Base-by-base conservation (phyloP, 768 basidiomycete species). In the Leccinum incarnatum region DNA sequence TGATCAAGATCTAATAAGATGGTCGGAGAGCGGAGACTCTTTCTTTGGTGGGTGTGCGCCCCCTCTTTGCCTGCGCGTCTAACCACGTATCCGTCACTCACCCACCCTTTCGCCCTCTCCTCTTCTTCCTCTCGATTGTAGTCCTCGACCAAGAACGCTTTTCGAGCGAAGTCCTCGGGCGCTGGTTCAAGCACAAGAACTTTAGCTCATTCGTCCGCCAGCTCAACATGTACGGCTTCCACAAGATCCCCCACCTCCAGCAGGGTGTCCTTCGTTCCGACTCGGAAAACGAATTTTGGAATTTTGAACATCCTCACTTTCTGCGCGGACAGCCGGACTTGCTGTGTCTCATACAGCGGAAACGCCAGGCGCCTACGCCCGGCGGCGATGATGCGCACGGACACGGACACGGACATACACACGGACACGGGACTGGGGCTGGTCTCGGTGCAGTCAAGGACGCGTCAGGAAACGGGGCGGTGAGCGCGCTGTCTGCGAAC, bases 151-250 rank as follows among this genome's bases (percentile, higher is more conserved):
- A 92, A 66, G 93, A 96, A 71, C 86, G 87, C 29, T 92, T 98
- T 70, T 90, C 93, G 2, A 84, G 85, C 40, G 90, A 96, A 73
- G 84, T 97, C 32, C 84, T 98, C 7, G 93, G 93, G 3, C 83
- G 87, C 46, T 98, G 90, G 87, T 99, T 98, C 85, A 99, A 99
- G 72, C 97, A 98, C 76, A 87, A 89, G 60, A 97, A 96, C 72
- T 98, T 97, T 75, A 93, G 91, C 12, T 92, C 90, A 68, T 96
- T 97, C 71, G 93, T 95, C 55, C 86, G 95, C 63, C 94, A 96
- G 70, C 82, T 95, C 62, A 95, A 96, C 80, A 95, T 95, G 91
- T 96, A 95, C 68, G 93, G 93, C 27, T 96, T 95, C 74, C 92
- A 93, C 77, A 95, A 95, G 76, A 93, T 98, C 50, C 95, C 95